Base-by-base conservation (phyloP, 73 alveolate genomes). In the Tetrahymena malaccensis region DNA sequence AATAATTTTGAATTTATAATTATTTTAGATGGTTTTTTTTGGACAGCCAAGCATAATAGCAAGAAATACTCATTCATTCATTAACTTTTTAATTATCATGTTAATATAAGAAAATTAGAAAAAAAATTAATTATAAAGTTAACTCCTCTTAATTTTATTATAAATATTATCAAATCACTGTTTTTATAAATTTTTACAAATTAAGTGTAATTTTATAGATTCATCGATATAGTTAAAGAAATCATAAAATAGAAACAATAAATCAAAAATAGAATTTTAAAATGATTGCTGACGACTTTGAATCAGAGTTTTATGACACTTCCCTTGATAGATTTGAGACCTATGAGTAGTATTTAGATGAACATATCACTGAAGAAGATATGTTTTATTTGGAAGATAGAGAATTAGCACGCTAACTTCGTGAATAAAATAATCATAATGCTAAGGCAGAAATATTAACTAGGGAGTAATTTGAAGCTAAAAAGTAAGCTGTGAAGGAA, bases 401-500 rank as follows among this genome's bases (percentile, higher is more conserved):
- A 34, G 99, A 98, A 96, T 97, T 98, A 94, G 99, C 99, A n/a
- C 96, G 99, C 57, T 98, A 98, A 96, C 96, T 98, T 93, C 98
- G 98, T 43, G 99, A 98, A 95, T 96, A 98, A n/a, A 99, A 99
- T 15, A 96, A 98, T 97, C 99, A 98, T 8, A 70, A 70, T 85
- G 98, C 99, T 25, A 98, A 98, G 95, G 99, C 99, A 34, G 99
- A 98, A 96, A 98, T 98, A 85, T 96, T 98, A 93, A 96, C 99
- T 19, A 97, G 99, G 55, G 99, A 98, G 93, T 96, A 98, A 93
- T 98, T 98, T 96, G 99, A 97, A 12, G 98, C 97, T 35, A 96
- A 98, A 85, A 98, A 98, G 97, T 98, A 96, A 84, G 99, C 99
- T 25, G 99, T 98, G 10, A 99, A 98, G 93, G 98, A 97, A 56